These are phyloP conservation scores for Scopulariopsis brevicaulis DNA, from an alignment of 2,329 filamentous ascomycete species.

Conservation along the genomic window DNA sequence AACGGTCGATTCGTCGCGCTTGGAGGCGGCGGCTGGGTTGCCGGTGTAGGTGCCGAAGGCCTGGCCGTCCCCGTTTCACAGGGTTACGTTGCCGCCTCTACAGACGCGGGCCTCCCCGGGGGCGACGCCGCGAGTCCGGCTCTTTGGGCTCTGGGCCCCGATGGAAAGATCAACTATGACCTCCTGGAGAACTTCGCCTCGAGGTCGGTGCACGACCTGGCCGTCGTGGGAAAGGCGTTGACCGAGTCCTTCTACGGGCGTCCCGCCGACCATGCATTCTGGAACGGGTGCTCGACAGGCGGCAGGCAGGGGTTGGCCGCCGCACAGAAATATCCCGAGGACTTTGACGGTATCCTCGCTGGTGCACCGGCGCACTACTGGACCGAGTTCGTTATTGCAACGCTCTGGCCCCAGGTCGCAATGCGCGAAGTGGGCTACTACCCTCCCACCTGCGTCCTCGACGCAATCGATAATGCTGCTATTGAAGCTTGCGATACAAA, in stretches of 20 bases:
- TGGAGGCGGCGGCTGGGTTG: conserved; percentile 9
- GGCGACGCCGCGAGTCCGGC: background rate
- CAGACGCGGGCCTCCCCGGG: background rate
- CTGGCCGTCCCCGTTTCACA: background rate
- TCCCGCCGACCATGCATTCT: conserved; percentile 35
- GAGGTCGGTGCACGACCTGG: conserved; percentile 5
- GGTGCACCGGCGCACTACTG: conserved; percentile 18
- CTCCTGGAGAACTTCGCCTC: conserved; percentile 20
- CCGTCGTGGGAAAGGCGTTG: conserved; percentile 34
- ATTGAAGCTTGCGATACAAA: conserved; percentile 33
- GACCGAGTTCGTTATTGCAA: background rate
- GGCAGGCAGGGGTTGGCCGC: conserved; percentile 45
- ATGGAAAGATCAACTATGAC: conserved; percentile 10
- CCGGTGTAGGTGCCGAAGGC: background rate
- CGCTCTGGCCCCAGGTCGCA: conserved; percentile 17
- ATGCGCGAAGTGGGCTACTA: conserved; percentile 17
- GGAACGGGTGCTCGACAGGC: conserved; percentile 45
- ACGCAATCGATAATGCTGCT: conserved; percentile 25
- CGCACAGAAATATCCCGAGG: conserved; percentile 38
- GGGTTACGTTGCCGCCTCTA: background rate
- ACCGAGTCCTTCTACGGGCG: conserved; percentile 32
- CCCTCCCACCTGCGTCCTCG: conserved; percentile 26
- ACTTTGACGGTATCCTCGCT: conserved; percentile 46
- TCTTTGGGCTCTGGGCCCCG: conserved; percentile 1
- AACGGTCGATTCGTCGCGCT: conserved; percentile 8